Percentiles rank a stretch among this genome's conserved stretches.
Evolutionary conservation across 2,329 filamentous ascomycete genomes (phyloP).

Genomic region (Trichoderma lentiforme): DNA sequence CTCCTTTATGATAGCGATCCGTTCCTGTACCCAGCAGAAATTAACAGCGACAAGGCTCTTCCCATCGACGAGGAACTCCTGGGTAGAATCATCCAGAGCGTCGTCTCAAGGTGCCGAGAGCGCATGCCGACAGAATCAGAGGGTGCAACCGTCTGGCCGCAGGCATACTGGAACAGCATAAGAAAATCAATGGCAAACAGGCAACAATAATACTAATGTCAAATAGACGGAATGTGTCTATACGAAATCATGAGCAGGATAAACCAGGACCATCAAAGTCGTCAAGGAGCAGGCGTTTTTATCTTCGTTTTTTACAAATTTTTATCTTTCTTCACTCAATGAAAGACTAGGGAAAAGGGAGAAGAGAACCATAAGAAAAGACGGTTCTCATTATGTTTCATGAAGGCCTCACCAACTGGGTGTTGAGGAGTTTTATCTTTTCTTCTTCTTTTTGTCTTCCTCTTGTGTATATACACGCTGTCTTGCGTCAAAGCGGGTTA

Average conservation of each 20-base stretch:
- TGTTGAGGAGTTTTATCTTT: constrained; percentile 30
- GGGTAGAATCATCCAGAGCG: constrained; percentile 59
- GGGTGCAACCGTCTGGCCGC: constrained; percentile 53
- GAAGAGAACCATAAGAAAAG: neutral
- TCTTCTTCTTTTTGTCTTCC: constrained; percentile 29
- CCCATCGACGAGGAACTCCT: constrained; percentile 62
- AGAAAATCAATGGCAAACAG: constrained; percentile 46
- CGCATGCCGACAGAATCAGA: constrained; percentile 58
- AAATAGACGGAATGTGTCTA: neutral
- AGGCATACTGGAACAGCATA: constrained; percentile 60
- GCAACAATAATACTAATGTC: constrained; percentile 23
- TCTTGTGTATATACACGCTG: constrained; percentile 22
- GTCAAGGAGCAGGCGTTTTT: neutral
- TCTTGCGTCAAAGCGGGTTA: constrained; percentile 22
- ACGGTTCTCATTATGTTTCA: constrained; percentile 25
- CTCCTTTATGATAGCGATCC: constrained; percentile 57
- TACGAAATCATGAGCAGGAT: neutral
- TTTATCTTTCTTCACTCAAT: neutral
- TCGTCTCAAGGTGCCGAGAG: constrained; percentile 57
- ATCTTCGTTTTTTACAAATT: neutral
- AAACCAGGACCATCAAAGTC: neutral
- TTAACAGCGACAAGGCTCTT: constrained; percentile 48
- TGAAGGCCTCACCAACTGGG: constrained; percentile 30
- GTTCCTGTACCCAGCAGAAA: constrained; percentile 61
- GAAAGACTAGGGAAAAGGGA: constrained; percentile 16